These are phyloP conservation scores for Aspergillus alliaceus DNA, from an alignment of 2,329 filamentous ascomycete species.

Conservation along the genomic window DNA sequence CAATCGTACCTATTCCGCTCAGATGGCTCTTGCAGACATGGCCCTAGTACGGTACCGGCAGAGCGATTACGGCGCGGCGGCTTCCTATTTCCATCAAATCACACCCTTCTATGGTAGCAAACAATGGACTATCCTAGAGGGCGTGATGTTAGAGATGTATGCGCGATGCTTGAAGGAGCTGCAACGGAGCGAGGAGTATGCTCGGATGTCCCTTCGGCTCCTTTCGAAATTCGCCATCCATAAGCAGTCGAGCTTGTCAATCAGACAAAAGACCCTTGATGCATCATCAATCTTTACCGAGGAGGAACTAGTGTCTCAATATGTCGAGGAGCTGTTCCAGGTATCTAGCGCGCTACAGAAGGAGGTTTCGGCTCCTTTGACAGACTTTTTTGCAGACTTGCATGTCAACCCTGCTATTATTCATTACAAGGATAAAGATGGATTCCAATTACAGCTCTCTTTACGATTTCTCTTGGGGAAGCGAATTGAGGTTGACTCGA, in stretches of 20 bases:
- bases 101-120: conserved; percentile 76
- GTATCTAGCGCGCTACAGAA: conserved; percentile 54
- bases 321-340: conserved; percentile 46
- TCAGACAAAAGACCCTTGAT: conserved; percentile 30
- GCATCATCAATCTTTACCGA: conserved; percentile 31
- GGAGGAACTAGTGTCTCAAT: conserved; percentile 31
- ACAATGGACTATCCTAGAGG: conserved; percentile 76
- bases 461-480: conserved; percentile 73
- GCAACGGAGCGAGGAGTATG: conserved; percentile 74
- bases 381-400: conserved; percentile 71
- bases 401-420: conserved; percentile 66
- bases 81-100: conserved; percentile 74
- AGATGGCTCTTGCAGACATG: conserved; percentile 78
- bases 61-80: conserved; percentile 71
- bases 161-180: conserved; percentile 77
- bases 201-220: conserved; percentile 72
- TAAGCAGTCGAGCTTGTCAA: conserved; percentile 32
- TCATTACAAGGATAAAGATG: conserved; percentile 71
- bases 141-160: conserved; percentile 84
- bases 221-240: conserved; percentile 40
- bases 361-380: conserved; percentile 67
- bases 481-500: conserved; percentile 64
- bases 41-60: conserved; percentile 79
- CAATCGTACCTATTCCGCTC: conserved; percentile 72
- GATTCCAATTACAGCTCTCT: conserved; percentile 68